phyloP scores from a whole-genome alignment of 805 yeast species.

The Myxozyma neotropica region DNA sequence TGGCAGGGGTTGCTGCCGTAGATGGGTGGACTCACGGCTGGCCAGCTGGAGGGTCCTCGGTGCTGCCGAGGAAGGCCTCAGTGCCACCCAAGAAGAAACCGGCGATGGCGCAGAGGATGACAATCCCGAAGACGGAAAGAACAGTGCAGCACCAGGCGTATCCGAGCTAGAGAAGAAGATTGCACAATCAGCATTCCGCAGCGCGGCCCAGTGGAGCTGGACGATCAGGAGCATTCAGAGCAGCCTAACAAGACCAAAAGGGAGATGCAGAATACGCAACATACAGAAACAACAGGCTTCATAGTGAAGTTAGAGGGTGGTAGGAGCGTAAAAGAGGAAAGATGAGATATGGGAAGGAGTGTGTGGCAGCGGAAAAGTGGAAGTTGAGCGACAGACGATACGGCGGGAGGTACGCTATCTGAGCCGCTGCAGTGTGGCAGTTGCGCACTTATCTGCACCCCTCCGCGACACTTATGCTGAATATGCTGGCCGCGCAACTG shows the following conservation, averaged over 20 bases:
- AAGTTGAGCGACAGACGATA: neutral
- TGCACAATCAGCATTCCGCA: neutral
- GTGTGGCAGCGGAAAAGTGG: neutral
- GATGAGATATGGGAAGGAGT: neutral
- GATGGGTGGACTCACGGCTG: constrained; percentile 60
- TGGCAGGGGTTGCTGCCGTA: neutral
- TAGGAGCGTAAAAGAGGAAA: neutral
- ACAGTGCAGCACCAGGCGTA: constrained; percentile 93
- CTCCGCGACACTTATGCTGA: neutral
- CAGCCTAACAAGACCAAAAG: too few relatives aligned
- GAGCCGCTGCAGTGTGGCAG: neutral
- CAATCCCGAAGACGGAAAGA: constrained; percentile 87
- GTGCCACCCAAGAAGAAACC: constrained; percentile 76
- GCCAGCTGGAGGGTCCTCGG: constrained; percentile 89
- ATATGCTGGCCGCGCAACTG: too few relatives aligned
- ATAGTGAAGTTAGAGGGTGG: constrained; percentile 7
- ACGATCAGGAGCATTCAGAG: too few relatives aligned
- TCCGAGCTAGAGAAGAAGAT: constrained; percentile 28
- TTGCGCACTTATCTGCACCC: neutral
- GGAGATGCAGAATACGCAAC: constrained; percentile 2
- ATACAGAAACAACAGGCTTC: constrained; percentile 35
- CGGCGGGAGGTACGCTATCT: constrained; percentile 4
- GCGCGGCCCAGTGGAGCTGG: too few relatives aligned
- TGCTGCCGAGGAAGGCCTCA: constrained; percentile 91
- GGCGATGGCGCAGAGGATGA: constrained; percentile 83